phyloP scores from a whole-genome alignment of 2,329 filamentous ascomycete genomes.

The Aspergillus spinulosporus region DNA sequence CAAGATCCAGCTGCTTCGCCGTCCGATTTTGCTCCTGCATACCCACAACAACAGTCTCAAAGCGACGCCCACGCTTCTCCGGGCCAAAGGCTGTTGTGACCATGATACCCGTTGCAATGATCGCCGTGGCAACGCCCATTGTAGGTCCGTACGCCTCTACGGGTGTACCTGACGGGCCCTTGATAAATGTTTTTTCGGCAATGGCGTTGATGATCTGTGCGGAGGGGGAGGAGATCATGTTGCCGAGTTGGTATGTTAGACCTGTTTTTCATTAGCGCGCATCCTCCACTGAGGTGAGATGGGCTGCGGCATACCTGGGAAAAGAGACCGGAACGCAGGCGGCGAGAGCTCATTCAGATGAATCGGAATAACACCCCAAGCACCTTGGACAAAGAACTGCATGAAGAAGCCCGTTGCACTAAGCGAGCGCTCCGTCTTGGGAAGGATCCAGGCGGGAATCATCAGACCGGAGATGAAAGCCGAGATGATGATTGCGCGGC shows the following conservation, averaged over 20 bases:
- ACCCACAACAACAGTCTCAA: slow-evolving; percentile 60
- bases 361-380: slow-evolving; percentile 69
- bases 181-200: slow-evolving; percentile 63
- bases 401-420: slow-evolving; percentile 40
- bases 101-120: slow-evolving; percentile 70
- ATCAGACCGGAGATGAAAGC: slow-evolving; percentile 67
- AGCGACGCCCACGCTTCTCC: slow-evolving; percentile 70
- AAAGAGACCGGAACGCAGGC: slow-evolving; percentile 66
- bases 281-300: too few species aligned
- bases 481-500: slow-evolving; percentile 54
- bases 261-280: slow-evolving; percentile 3
- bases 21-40: slow-evolving; percentile 19
- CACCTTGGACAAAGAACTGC: slow-evolving; percentile 70
- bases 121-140: slow-evolving; percentile 75
- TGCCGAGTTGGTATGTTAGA: slow-evolving; percentile 74
- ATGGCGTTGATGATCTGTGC: slow-evolving; percentile 78
- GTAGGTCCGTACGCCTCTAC: slow-evolving; percentile 72
- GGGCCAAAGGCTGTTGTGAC: slow-evolving; percentile 69
- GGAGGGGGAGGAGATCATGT: slow-evolving; percentile 61
- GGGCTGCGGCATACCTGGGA: slow-evolving; percentile 52
- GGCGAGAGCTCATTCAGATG: slow-evolving; percentile 77
- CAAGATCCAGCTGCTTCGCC: slow-evolving; percentile 27
- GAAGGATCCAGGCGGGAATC: slow-evolving; percentile 72
- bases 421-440: slow-evolving; percentile 30
- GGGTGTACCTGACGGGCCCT: slow-evolving; percentile 52